Conservation (phyloP, 495 filamentous ascomycete genomes). For the Letharia columbiana region DNA sequence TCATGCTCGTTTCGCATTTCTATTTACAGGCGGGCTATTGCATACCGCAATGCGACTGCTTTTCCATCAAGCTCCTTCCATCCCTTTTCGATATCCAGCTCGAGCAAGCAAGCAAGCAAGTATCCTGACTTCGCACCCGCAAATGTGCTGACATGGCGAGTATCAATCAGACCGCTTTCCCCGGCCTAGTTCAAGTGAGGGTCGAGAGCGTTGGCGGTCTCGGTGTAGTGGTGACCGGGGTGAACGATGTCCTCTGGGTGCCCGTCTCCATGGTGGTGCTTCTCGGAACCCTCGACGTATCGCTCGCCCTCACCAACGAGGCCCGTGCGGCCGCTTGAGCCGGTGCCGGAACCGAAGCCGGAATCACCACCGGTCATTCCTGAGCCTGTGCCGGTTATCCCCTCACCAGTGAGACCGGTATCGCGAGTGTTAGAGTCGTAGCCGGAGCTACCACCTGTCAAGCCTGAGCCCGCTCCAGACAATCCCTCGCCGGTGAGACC, state of each 20-base stretch:
- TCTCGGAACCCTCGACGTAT: conserved; percentile 37
- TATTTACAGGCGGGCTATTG: not conserved
- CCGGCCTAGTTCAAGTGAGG: conserved; percentile 27
- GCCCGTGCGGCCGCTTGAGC: conserved; percentile 21
- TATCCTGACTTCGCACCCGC: not conserved
- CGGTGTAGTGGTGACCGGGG: conserved; percentile 22
- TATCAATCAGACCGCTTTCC: not conserved
- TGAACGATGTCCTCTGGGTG: conserved; percentile 25
- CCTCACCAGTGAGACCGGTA: conserved; percentile 1
- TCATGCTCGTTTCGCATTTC: conserved; percentile 3
- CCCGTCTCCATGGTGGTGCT: conserved; percentile 30
- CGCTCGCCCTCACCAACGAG: conserved; percentile 39
- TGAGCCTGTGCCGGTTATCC: not conserved
- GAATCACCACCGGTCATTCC: not conserved
- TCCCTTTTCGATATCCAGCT: not conserved
- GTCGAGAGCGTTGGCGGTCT: conserved; percentile 24
- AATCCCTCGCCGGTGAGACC: conserved; percentile 2
- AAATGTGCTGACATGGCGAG: not conserved
- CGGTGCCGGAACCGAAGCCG: not conserved
- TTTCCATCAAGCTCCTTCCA: not conserved
- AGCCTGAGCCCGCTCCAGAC: conserved; percentile 4
- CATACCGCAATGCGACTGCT: not conserved
- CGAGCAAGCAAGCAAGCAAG: not conserved
- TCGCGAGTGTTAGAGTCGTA: not conserved
- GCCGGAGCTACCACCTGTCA: not conserved